phyloP scores from a whole-genome alignment of 495 filamentous ascomycete species.

The Aspergillus mulundensis region DNA sequence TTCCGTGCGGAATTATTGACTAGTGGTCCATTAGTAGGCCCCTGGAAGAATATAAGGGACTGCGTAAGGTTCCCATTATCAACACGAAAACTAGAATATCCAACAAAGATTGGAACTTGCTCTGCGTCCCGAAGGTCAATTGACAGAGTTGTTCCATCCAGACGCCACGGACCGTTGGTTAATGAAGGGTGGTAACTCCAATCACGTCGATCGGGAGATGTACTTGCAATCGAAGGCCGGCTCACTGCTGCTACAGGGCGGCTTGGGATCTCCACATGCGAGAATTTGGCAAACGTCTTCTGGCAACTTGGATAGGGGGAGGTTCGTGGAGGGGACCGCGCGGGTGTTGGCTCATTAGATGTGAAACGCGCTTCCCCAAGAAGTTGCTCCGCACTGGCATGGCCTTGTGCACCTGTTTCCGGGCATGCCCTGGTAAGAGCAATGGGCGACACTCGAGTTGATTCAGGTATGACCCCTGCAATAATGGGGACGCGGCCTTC shows the following conservation, averaged over 20 bases:
- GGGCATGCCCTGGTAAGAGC: background rate
- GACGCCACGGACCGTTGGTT: background rate
- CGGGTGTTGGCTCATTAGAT: background rate
- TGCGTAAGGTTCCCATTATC: background rate
- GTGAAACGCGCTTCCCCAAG: background rate
- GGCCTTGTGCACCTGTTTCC: background rate
- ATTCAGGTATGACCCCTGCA: background rate
- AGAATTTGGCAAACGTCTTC: background rate
- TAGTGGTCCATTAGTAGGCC: background rate
- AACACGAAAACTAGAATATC: background rate
- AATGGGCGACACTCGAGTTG: background rate
- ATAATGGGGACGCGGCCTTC: background rate
- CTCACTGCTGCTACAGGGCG: background rate
- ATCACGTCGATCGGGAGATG: background rate
- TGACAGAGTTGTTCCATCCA: background rate
- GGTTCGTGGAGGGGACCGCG: background rate
- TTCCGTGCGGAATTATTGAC: background rate
- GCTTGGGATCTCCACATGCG: conserved; percentile 1
- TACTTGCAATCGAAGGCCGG: background rate
- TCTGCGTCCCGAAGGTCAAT: background rate
- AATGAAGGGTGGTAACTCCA: background rate
- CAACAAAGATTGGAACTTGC: conserved; percentile 1
- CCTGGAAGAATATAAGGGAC: background rate
- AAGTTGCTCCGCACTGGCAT: background rate
- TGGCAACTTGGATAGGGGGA: background rate